phyloP scores from a whole-genome alignment of 2,329 filamentous ascomycete genomes.

The Esteya vermicola region DNA sequence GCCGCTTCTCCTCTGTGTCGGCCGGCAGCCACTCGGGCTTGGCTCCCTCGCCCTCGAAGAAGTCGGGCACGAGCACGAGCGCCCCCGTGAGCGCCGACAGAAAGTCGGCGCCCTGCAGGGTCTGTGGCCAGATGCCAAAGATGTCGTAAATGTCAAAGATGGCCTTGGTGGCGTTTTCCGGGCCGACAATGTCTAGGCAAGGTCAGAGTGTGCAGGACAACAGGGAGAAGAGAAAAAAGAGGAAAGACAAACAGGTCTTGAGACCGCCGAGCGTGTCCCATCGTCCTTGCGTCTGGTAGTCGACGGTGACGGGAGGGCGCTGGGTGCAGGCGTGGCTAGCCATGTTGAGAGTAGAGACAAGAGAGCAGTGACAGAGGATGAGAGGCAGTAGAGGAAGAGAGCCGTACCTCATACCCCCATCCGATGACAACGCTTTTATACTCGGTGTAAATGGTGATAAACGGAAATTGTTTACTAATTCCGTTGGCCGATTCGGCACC shows the following conservation, averaged over 20 bases:
- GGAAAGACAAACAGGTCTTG: conserved; percentile 31
- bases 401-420: no score
- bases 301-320: conserved; percentile 22
- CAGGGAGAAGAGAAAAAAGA: neutral
- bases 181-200: conserved; percentile 20
- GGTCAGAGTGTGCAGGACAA: neutral
- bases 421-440: neutral
- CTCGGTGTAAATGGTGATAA: neutral
- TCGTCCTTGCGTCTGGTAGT: conserved; percentile 25
- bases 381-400: no score
- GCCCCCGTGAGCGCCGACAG: conserved; percentile 22
- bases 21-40: conserved; percentile 21
- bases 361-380: no score
- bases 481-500: conserved; percentile 2
- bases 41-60: conserved; percentile 22
- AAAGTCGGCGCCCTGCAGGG: conserved; percentile 32
- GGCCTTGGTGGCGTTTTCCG: conserved; percentile 19
- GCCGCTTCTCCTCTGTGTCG: conserved; percentile 28
- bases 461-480: neutral
- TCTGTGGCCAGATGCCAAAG: conserved; percentile 30
- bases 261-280: conserved; percentile 25
- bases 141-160: conserved; percentile 33
- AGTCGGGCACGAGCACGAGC: conserved; percentile 25
- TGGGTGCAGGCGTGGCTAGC: conserved; percentile 16
- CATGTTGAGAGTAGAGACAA: conserved; percentile 3